Base-by-base conservation (phyloP, 768 basidiomycete species). In the Russula emetica region DNA sequence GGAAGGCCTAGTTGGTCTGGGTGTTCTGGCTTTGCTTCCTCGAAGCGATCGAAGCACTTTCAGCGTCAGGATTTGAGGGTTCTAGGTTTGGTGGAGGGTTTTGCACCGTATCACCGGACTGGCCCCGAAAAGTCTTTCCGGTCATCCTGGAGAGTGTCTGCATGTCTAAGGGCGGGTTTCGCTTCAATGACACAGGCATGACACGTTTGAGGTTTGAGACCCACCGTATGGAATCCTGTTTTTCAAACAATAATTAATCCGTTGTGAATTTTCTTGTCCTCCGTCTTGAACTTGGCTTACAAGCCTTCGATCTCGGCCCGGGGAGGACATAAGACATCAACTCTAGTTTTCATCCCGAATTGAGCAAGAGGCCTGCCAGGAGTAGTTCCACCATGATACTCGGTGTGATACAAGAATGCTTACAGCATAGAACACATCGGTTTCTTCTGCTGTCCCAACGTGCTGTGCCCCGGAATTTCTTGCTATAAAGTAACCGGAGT, bases 261-360 rank as follows among this genome's bases (percentile, higher is more conserved):
- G 79, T n/a, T 80, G 81, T 32, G 85, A 80, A 72, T 94, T 87
- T 83, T 85, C 76, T 83, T 90, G 72, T 94, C 93, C 73, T 96
- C 94, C 0, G 85, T 81, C 70, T 92, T 94, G 78, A 94, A 96
- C 72, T 96, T 96, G 74, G 91, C 89, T 75, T 94, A 74, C 94
- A 93, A 30, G 93, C 87, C 71, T 89, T 22, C 94, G 82, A 70
- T 92, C 90, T 18, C 94, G 86, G n/a, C 20, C 88, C 87, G 44
- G 92, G 91, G 22, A 96, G 80, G 14, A 94, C 80, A 69, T 86
- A 86, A 3, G 94, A 90, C 65, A 96, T 94, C 47, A 95, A 81
- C 72, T 95, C 93, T 95, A 96, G 69, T 95, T 94, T 73, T 94
- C 90, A 36, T n/a, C n/a, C 92, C 92, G 68, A 92, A 94, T 71